A percentile compares a stretch with the other conserved stretches of the same genome.
Conservation (phyloP, 768 basidiomycete genomes). For the Cystofilobasidium capitatum region DNA sequence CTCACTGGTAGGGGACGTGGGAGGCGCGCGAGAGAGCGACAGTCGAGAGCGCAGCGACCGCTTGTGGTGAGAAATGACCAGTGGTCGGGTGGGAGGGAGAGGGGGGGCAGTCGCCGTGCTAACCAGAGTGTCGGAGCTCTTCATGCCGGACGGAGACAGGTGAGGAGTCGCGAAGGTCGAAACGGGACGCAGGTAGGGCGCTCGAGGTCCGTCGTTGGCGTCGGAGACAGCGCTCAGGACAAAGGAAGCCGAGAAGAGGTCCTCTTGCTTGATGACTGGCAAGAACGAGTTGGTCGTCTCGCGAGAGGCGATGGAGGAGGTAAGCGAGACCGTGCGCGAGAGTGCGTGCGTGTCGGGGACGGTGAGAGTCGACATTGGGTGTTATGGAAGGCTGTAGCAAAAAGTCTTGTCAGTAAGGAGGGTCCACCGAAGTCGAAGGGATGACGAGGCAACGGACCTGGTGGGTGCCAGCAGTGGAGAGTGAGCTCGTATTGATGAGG, state of each 20-base stretch:
- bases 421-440: too few relatives aligned
- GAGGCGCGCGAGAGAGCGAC: not conserved
- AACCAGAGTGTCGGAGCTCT: not conserved
- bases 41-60: slow-evolving; percentile 5
- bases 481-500: too few relatives aligned
- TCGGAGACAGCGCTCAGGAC: not conserved
- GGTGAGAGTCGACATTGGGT: too few relatives aligned
- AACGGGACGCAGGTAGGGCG: not conserved
- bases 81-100: not conserved
- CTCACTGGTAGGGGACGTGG: not conserved
- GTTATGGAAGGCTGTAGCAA: too few relatives aligned
- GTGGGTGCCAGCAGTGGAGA: too few relatives aligned
- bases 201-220: not conserved
- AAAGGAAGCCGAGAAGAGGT: not conserved
- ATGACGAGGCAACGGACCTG: too few relatives aligned
- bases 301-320: not conserved
- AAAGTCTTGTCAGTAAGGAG: too few relatives aligned
- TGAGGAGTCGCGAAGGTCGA: not conserved
- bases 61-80: not conserved
- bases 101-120: not conserved
- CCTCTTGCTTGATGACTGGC: not conserved
- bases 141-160: not conserved
- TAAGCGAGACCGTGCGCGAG: not conserved
- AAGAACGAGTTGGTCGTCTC: not conserved
- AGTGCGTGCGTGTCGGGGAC: too few relatives aligned